A percentile compares a stretch with the other conserved stretches of the same genome.
phyloP scores from a whole-genome alignment of 768 basidiomycete genomes.

The Piloderma croceum region DNA sequence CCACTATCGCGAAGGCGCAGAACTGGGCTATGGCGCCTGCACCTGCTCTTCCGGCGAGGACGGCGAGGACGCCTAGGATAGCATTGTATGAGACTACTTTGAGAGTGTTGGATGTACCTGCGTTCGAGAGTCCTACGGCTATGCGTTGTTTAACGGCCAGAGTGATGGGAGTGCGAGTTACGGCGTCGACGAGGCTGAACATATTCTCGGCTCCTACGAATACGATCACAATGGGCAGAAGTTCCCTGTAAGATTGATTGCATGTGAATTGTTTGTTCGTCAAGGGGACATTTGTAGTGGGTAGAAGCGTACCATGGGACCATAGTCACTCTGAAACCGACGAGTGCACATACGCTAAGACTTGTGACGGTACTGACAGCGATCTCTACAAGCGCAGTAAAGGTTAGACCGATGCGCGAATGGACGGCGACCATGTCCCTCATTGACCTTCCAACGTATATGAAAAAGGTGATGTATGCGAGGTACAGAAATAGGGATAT shows the following conservation, averaged over 20 bases:
- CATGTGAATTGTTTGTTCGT: neutral
- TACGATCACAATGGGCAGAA: conserved; percentile 89
- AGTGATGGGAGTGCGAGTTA: conserved; percentile 78
- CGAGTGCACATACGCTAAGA: conserved; percentile 84
- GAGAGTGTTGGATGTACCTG: conserved; percentile 87
- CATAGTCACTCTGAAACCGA: conserved; percentile 84
- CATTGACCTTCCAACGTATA: conserved; percentile 72
- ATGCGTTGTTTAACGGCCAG: conserved; percentile 89
- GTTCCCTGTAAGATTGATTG: conserved; percentile 46
- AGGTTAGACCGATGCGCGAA: conserved; percentile 83
- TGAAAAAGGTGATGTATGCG: conserved; percentile 70
- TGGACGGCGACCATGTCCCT: conserved; percentile 80
- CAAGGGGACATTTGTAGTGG: conserved; percentile 8
- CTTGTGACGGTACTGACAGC: conserved; percentile 90
- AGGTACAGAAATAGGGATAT: conserved; percentile 69
- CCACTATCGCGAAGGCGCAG: conserved; percentile 89
- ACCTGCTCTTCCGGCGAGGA: conserved; percentile 54
- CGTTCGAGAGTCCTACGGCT: conserved; percentile 81
- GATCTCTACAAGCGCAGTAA: conserved; percentile 91
- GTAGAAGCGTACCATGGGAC: conserved; percentile 66
- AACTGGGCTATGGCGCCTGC: conserved; percentile 86
- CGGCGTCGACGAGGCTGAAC: conserved; percentile 88
- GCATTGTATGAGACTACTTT: conserved; percentile 85
- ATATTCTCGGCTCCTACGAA: conserved; percentile 98
- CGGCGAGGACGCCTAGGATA: conserved; percentile 71